These are phyloP conservation scores for Paracoccidioides brasiliensis DNA, from an alignment of 2,329 filamentous ascomycete species.

Conservation along the genomic window DNA sequence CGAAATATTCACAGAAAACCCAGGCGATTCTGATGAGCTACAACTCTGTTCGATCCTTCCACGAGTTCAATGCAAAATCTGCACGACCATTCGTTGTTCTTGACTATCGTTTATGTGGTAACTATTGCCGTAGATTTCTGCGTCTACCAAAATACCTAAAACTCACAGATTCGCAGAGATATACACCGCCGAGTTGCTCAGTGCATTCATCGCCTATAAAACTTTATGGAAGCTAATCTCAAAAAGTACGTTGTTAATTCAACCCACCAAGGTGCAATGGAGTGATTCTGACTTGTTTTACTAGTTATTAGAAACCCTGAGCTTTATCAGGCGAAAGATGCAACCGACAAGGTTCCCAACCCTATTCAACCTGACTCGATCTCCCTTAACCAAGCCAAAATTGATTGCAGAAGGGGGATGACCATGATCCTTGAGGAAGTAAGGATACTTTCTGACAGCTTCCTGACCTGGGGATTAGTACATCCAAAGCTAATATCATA, in stretches of 20 bases:
- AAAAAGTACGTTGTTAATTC: conserved; percentile 2
- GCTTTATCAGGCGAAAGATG: conserved; percentile 3
- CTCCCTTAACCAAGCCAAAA: conserved; percentile 6
- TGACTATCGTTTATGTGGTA: conserved; percentile 21
- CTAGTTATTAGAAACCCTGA: conserved; percentile 7
- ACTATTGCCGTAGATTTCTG: background rate
- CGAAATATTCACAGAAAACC: conserved; percentile 18
- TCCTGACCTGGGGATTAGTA: background rate
- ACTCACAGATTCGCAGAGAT: conserved; percentile 8
- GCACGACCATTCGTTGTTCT: conserved; percentile 15
- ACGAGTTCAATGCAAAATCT: conserved; percentile 17
- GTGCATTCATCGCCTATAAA: conserved; percentile 22
- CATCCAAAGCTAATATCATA: conserved; percentile 1
- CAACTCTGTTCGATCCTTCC: conserved; percentile 19
- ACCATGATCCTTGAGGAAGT: conserved; percentile 10
- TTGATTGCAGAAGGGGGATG: conserved; percentile 9
- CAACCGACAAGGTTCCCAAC: conserved; percentile 2
- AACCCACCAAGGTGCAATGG: background rate
- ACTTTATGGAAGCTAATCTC: conserved; percentile 18
- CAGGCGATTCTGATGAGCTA: conserved; percentile 21
- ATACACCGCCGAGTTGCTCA: conserved; percentile 22
- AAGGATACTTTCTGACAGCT: background rate
- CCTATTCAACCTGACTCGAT: conserved; percentile 4
- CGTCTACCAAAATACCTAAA: background rate
- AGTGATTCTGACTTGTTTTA: background rate